phyloP scores from a whole-genome alignment of 2,329 filamentous ascomycete species.

The Bertia moriformis region DNA sequence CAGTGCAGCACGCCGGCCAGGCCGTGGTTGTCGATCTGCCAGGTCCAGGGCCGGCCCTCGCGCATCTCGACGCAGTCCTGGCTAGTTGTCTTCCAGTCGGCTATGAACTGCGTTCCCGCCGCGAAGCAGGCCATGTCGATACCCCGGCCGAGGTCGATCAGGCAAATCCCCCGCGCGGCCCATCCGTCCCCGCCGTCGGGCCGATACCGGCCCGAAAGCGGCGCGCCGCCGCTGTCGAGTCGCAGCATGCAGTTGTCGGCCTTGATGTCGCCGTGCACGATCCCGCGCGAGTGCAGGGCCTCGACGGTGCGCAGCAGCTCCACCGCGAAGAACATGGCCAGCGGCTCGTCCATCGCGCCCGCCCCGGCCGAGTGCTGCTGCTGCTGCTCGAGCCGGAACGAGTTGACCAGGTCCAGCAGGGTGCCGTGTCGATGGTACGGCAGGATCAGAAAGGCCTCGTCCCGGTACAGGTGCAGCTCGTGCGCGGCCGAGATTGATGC shows the following conservation, averaged over 20 bases:
- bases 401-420: constrained; percentile 84
- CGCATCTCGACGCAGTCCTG: constrained; percentile 93
- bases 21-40: constrained; percentile 92
- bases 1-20: constrained; percentile 77
- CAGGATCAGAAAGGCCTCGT: constrained; percentile 80
- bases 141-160: constrained; percentile 89
- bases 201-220: constrained; percentile 50
- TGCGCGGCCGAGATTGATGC: constrained; percentile 71
- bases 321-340: constrained; percentile 52
- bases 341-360: constrained; percentile 40
- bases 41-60: constrained; percentile 88
- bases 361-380: too few relatives aligned
- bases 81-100: constrained; percentile 80
- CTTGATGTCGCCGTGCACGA: constrained; percentile 53
- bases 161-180: constrained; percentile 61
- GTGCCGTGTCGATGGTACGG: constrained; percentile 83
- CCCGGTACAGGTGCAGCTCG: constrained; percentile 79
- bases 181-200: constrained; percentile 66
- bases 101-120: constrained; percentile 70
- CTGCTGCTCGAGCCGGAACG: constrained; percentile 59
- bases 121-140: constrained; percentile 85
- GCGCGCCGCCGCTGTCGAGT: constrained; percentile 34
- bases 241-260: constrained; percentile 51
- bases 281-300: constrained; percentile 38
- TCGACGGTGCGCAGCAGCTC: constrained; percentile 49